Conservation (phyloP, 495 filamentous ascomycete species). For the Aspergillus steynii region DNA sequence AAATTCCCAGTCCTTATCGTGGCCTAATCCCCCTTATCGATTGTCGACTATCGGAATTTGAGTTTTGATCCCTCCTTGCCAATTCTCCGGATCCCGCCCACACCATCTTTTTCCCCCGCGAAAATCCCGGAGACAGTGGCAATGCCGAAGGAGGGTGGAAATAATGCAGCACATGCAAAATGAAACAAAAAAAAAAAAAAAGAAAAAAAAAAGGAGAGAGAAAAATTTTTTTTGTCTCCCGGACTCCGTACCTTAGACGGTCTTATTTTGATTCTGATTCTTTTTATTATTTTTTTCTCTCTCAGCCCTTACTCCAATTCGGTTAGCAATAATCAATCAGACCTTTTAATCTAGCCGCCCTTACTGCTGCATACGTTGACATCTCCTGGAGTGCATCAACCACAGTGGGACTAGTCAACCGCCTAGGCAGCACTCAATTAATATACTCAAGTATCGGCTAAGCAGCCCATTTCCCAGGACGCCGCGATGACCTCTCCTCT, state of each 20-base stretch:
- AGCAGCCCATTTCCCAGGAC: no score
- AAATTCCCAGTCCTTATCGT: not conserved
- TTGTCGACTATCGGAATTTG: slow-evolving; percentile 20
- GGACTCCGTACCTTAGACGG: not conserved
- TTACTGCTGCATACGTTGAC: not conserved
- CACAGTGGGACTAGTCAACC: no score
- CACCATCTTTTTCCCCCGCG: slow-evolving; percentile 23
- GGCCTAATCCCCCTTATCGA: slow-evolving; percentile 16
- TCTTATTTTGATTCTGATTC: not conserved
- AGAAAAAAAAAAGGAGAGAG: not conserved
- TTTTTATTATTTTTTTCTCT: slow-evolving; percentile 3
- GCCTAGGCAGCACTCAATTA: not conserved
- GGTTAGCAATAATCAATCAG: not conserved
- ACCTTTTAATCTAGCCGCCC: not conserved
- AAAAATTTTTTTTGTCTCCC: not conserved
- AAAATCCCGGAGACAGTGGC: slow-evolving; percentile 20
- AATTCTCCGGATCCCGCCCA: slow-evolving; percentile 21
- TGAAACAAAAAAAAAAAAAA: not conserved
- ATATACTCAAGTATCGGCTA: no score
- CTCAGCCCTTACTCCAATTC: not conserved
- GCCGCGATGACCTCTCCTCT: no score
- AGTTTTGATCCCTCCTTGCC: not conserved
- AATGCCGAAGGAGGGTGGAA: slow-evolving; percentile 10
- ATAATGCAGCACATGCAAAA: slow-evolving; percentile 1
- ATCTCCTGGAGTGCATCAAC: not conserved